Evolutionary conservation across 805 yeast species (phyloP), one percentile per base, ranked within the genome.

Genomic region (Metschnikowia corniflorae): DNA sequence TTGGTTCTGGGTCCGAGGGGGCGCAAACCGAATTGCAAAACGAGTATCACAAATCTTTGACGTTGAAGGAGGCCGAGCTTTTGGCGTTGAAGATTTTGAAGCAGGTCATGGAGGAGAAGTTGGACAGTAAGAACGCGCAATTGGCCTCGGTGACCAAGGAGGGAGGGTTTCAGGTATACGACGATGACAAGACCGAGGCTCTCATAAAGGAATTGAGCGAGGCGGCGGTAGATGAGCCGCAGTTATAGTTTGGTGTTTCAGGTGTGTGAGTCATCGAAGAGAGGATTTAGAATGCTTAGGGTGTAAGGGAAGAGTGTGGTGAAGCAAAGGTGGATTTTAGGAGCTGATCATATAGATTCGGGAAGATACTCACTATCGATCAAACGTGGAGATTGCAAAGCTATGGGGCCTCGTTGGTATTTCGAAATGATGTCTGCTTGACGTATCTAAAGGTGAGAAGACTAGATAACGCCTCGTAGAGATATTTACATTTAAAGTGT

Each of bases 31-130:
- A 93, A 63, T 73, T 93, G 57, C 96, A 89, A 63, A 91, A 89
- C 56, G 96, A 93, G 66, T 93, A 93, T 67, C 97, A 91, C 65
- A 82, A 82, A 49, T 86, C 95, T 15, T 73, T 93, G 53, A 87
- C 97, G 10, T 69, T 93, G 50, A 78, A 80, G 49, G 98, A 94
- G 60, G 98, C 97, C 7, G 97, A 93, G 70, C 64, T 85, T 28
- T 71, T 93, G 57, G 82, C 89, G 6, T 73, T 93, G 57, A 89
- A 88, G 68, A 85, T 86, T 39, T 74, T 93, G 52, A 89, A 89
- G 61, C 98, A 93, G 66, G 99, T 93, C 30, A 93, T 93, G 99
- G 99, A 93, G 70, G 99, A 93, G 65, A 93, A 91, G 67, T 71
- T 93, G 54, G 97, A 93, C 63, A 82, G 94, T 39, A 85, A 83